phyloP scores from a whole-genome alignment of 345 rosid species.

The Orychophragmus violaceus region DNA sequence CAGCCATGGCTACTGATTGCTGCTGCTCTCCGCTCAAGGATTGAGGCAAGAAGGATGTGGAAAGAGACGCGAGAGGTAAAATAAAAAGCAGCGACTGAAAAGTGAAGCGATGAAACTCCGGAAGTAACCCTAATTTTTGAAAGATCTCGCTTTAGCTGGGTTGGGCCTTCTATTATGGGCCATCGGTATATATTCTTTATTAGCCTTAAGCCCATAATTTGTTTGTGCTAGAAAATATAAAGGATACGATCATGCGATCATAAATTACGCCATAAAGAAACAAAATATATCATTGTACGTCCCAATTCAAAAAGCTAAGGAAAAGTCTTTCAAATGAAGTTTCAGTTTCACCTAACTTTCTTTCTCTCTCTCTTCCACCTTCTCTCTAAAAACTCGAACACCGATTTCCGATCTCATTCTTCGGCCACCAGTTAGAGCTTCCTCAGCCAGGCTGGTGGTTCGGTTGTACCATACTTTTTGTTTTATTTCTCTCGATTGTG shows the following conservation, averaged over 20 bases:
- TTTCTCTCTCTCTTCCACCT: too few species aligned
- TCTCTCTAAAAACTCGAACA: too few species aligned
- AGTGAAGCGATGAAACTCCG: background rate
- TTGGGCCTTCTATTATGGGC: slow-evolving; percentile 23
- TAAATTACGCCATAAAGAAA: background rate
- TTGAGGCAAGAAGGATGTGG: background rate
- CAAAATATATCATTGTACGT: background rate
- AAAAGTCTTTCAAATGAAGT: background rate
- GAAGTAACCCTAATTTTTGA: slow-evolving; percentile 25
- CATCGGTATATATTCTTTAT: background rate
- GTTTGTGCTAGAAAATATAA: background rate
- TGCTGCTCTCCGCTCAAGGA: slow-evolving; percentile 6
- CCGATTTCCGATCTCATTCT: too few species aligned
- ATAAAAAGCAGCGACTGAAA: background rate
- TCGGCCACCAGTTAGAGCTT: too few species aligned
- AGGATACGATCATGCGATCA: too few species aligned
- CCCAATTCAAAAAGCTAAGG: background rate
- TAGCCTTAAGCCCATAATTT: background rate
- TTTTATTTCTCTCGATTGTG: too few species aligned
- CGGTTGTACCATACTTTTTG: too few species aligned
- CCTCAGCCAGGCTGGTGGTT: too few species aligned
- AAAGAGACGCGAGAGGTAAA: background rate
- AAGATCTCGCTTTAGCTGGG: too few species aligned
- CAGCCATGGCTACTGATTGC: slow-evolving; percentile 33
- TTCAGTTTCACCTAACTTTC: too few species aligned